These are phyloP conservation scores for Ascodesmis nigricans DNA, from an alignment of 495 filamentous ascomycete genomes.

Conservation along the genomic window DNA sequence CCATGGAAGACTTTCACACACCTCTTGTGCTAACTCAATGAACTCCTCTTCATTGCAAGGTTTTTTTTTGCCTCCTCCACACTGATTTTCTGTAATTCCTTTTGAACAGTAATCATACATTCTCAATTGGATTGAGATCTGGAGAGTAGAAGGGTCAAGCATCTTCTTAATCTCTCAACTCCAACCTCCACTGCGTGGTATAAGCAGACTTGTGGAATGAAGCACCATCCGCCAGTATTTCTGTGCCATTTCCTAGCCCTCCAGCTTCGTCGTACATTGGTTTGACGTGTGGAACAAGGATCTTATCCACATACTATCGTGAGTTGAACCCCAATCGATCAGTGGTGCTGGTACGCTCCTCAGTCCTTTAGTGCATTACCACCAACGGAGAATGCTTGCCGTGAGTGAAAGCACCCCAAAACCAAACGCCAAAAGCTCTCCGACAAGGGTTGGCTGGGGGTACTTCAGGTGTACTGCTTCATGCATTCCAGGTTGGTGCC, in stretches of 20 bases:
- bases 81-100: not conserved
- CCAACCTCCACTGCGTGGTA: not conserved
- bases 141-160: not conserved
- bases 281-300: not conserved
- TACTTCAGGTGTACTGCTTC: not conserved
- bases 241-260: not conserved
- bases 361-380: not conserved
- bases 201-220: not conserved
- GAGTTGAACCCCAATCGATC: not conserved
- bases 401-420: not conserved
- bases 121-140: conserved; percentile 3
- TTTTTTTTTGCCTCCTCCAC: not conserved
- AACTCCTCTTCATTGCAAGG: not conserved
- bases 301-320: conserved; percentile 2
- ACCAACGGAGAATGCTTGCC: conserved; percentile 1
- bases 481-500: not conserved
- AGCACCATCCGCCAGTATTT: conserved; percentile 3
- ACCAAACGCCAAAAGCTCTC: not conserved
- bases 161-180: not conserved
- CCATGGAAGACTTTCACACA: conserved; percentile 4
- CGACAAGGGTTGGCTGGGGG: not conserved
- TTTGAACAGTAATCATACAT: not conserved
- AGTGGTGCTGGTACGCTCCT: not conserved
- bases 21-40: not conserved
- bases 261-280: not conserved